These are phyloP conservation scores for Kodamaea sp. DNA, from an alignment of 1,139 yeast genomes.

Conservation along the genomic window DNA sequence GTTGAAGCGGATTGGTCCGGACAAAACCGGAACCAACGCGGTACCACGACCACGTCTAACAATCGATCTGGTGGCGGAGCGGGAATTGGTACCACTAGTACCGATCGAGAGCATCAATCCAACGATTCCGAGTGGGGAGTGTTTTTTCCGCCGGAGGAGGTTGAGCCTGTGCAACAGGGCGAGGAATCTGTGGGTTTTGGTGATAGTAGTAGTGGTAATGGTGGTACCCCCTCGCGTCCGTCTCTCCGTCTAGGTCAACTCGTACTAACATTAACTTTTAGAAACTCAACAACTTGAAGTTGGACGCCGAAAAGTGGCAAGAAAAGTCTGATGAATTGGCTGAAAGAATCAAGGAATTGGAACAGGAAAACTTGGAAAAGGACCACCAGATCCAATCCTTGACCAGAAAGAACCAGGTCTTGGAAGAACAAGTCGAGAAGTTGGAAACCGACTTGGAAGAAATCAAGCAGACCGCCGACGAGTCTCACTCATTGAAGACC, in stretches of 20 bases:
- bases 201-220: conserved; percentile 2
- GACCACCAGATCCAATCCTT: conserved; percentile 94
- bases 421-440: conserved; percentile 90
- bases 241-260: conserved; percentile 2
- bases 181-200: no score
- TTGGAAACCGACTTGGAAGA: conserved; percentile 78
- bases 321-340: conserved; percentile 90
- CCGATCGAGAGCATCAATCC: no score
- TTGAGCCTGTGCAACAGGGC: no score
- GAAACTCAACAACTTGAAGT: conserved; percentile 89
- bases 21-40: neutral
- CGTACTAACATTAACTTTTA: conserved; percentile 28
- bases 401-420: conserved; percentile 85
- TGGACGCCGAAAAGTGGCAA: conserved; percentile 97
- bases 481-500: conserved; percentile 85
- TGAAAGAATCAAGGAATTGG: conserved; percentile 81
- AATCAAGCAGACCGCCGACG: conserved; percentile 88
- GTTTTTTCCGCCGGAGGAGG: no score
- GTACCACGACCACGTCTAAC: no score
- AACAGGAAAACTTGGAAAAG: conserved; percentile 87
- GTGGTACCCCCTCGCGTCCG: neutral
- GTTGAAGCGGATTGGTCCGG: conserved; percentile 2
- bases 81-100: no score
- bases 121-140: no score
- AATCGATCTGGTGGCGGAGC: neutral